Base-by-base conservation (phyloP, 192 early-diverging fungal genomes). In the Coemansia sp. region DNA sequence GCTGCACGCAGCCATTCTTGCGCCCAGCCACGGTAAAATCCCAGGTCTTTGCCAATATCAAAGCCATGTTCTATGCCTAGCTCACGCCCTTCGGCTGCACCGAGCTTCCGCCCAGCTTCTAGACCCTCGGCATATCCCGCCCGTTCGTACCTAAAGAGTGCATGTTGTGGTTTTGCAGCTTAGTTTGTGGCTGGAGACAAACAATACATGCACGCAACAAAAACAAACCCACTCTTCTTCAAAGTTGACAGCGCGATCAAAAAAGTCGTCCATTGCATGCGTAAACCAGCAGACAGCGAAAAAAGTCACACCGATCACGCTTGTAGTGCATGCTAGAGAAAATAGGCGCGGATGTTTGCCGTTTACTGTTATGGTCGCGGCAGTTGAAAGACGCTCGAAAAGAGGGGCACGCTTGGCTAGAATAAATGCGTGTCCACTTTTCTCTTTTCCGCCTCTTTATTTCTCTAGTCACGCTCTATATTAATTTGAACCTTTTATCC, bases 21-120 rank as follows among this genome's bases (percentile, higher is more conserved):
- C 17, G 61, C 73, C 77, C 77, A 80, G 60, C 77, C 77, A 1
- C 64, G 58, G 65, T 80, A 80, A 26, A 74, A 74, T 18, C 77
- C 77, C 37, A 74, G n/a, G 46, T 80, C 77, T n/a, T 66, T 67
- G 60, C 68, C 77, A 10, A 80, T 65, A 7, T 58, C 65, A 17
- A 63, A 71, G 17, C 77, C 77, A 31, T 67, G 60, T 50, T 80
- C 77, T 31, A 61, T 62, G 11, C 77, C 77, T 58, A 80, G 65
- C 68, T 74, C 72, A 14, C 77, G 73, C 44, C 77, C 77, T 34
- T 80, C 77, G 21, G 49, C 48, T 10, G 23, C 54, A 48, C 77
- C 77, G 14, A 59, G 47, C 2, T 21, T 14, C 24, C 63, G 64
- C n/a, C 72, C 77, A 6, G 46, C 77, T 44, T 54, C 66, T 11